phyloP scores from a whole-genome alignment of 139 green algal genomes.

The Coccomyxa sp. region DNA sequence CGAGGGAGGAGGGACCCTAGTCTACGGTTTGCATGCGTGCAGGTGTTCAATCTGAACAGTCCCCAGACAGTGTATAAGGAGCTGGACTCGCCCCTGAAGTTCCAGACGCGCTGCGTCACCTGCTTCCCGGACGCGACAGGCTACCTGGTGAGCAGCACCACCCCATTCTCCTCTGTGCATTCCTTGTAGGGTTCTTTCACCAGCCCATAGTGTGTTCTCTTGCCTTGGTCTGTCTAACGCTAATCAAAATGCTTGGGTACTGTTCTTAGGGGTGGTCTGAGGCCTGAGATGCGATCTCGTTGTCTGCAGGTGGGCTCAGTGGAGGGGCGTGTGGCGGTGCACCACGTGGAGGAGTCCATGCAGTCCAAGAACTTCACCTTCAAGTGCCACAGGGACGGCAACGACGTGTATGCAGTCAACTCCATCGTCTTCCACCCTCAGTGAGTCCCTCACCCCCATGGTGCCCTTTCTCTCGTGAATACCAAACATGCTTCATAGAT shows the following conservation, averaged over 20 bases:
- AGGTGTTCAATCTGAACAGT: slow-evolving; percentile 70
- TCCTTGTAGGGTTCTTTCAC: background rate
- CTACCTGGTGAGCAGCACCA: slow-evolving; percentile 75
- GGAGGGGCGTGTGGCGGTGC: slow-evolving; percentile 93
- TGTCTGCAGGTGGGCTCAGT: slow-evolving; percentile 12
- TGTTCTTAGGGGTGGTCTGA: background rate
- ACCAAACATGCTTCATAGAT: too few relatives aligned
- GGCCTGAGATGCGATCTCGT: background rate
- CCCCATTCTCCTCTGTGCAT: too few relatives aligned
- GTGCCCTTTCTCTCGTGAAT: too few relatives aligned
- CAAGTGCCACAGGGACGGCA: slow-evolving; percentile 86
- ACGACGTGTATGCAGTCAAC: slow-evolving; percentile 96
- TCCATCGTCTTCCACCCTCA: slow-evolving; percentile 88
- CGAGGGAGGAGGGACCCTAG: background rate
- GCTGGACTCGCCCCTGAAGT: slow-evolving; percentile 91
- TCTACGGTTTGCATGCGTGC: background rate
- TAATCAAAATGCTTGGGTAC: background rate
- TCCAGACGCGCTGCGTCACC: slow-evolving; percentile 87
- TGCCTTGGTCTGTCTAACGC: background rate
- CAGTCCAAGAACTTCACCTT: slow-evolving; percentile 90
- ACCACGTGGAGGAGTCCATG: slow-evolving; percentile 87
- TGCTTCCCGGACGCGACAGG: slow-evolving; percentile 87
- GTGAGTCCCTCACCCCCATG: background rate
- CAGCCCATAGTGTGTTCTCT: background rate
- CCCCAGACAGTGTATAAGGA: slow-evolving; percentile 76